Conservation (phyloP, 129 eudicot species). For the Rutidosis leptorrhynchoides region DNA sequence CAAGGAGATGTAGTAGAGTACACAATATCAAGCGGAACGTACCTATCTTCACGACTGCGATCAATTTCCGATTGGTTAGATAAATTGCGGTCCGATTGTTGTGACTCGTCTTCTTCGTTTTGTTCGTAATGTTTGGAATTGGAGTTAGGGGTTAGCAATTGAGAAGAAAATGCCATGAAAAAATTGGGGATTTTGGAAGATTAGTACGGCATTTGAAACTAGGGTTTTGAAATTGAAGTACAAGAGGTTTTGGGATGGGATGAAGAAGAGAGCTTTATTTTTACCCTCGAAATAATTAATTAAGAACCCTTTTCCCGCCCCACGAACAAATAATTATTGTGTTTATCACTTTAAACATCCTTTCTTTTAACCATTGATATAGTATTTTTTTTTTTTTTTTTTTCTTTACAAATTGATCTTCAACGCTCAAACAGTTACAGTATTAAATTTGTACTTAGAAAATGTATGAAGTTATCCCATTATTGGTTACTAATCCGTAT, state of each 20-base stretch:
- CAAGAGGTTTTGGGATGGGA: conserved; percentile 33
- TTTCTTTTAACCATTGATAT: not conserved
- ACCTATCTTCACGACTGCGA: conserved; percentile 34
- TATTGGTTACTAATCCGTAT: not conserved
- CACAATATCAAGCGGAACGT: conserved; percentile 59
- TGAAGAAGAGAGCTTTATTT: conserved; percentile 26
- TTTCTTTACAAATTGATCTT: not conserved
- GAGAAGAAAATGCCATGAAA: conserved; percentile 37
- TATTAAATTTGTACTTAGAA: no score
- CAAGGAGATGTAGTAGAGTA: conserved; percentile 79
- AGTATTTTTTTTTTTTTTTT: no score
- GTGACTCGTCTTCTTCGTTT: conserved; percentile 21
- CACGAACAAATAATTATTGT: conserved; percentile 30
- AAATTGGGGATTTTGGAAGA: conserved; percentile 19
- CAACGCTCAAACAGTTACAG: no score
- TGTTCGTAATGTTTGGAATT: conserved; percentile 17
- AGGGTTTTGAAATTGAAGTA: conserved; percentile 31
- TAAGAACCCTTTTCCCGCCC: conserved; percentile 32
- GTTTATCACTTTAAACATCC: no score
- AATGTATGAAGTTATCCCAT: not conserved
- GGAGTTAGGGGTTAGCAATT: conserved; percentile 17
- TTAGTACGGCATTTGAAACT: conserved; percentile 20
- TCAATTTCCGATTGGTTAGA: conserved; percentile 21
- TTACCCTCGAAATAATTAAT: not conserved
- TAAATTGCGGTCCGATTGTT: conserved; percentile 1